A percentile compares a stretch with the other conserved stretches of the same genome.
Conservation (phyloP, 345 rosid genomes). For the Linum lewisii region DNA sequence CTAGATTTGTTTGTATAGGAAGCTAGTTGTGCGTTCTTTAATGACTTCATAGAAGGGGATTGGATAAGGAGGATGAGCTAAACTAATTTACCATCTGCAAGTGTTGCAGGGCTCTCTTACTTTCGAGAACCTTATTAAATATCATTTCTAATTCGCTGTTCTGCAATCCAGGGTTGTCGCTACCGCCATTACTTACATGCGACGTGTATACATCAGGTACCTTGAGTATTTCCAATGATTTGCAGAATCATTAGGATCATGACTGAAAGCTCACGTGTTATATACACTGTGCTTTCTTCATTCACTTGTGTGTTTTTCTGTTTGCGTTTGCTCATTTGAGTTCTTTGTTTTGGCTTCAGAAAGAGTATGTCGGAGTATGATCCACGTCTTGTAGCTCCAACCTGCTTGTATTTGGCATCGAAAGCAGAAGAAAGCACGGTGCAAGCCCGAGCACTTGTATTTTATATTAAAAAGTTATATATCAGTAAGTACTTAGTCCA, state of each 20-base stretch:
- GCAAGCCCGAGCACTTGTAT: constrained; percentile 70
- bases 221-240: neutral
- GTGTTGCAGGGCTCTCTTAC: too few species aligned
- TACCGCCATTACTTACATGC: constrained; percentile 87
- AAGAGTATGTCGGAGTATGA: constrained; percentile 87
- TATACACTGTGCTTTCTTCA: neutral
- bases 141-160: constrained; percentile 8
- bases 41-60: neutral
- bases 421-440: constrained; percentile 98
- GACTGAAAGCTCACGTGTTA: neutral
- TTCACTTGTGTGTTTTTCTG: neutral
- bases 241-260: neutral
- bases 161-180: constrained; percentile 73
- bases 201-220: constrained; percentile 89
- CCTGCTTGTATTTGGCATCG: constrained; percentile 93
- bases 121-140: neutral
- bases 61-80: too few species aligned
- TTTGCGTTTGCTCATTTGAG: neutral
- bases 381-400: constrained; percentile 89
- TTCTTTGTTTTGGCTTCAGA: constrained; percentile 30
- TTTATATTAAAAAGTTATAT: constrained; percentile 61
- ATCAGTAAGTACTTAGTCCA: constrained; percentile 20
- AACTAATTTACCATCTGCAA: too few species aligned
- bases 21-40: neutral
- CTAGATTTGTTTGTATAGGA: neutral